phyloP scores from a whole-genome alignment of 805 yeast genomes.

The Myxozyma melibiosi region DNA sequence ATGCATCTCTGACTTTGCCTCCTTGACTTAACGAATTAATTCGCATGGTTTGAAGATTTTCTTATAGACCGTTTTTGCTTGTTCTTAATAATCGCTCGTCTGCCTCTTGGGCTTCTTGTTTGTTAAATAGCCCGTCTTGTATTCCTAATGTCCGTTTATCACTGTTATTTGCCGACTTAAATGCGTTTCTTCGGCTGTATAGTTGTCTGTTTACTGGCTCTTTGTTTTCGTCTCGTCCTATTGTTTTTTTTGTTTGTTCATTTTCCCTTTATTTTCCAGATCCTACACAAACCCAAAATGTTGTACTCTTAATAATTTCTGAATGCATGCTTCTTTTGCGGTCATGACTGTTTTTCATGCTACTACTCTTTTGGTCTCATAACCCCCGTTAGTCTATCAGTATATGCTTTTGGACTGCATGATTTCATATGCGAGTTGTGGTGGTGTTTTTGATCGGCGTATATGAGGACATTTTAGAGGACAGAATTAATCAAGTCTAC shows the following conservation, averaged over 20 bases:
- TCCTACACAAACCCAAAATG: not conserved
- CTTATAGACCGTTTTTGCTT: not conserved
- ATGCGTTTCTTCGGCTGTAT: not conserved
- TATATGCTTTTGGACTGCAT: conserved; percentile 8
- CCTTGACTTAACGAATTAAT: not conserved
- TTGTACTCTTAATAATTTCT: too few relatives aligned
- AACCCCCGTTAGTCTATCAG: too few relatives aligned
- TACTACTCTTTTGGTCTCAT: too few relatives aligned
- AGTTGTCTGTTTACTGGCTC: not conserved
- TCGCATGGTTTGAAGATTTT: not conserved
- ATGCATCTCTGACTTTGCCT: not conserved
- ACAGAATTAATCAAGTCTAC: not conserved
- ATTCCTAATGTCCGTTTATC: not conserved
- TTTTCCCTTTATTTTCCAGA: not conserved
- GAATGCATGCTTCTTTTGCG: too few relatives aligned
- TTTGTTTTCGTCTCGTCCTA: not conserved
- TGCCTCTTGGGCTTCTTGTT: too few relatives aligned
- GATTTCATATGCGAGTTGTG: too few relatives aligned
- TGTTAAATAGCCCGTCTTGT: too few relatives aligned
- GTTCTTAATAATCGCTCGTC: not conserved
- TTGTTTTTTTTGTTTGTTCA: not conserved
- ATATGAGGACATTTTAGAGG: not conserved
- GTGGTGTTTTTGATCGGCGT: too few relatives aligned
- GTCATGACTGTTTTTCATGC: too few relatives aligned
- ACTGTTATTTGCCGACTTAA: not conserved